Percentiles rank a stretch among this genome's conserved stretches.
These are phyloP conservation scores for Pseudonitzschia pungens DNA, from an alignment of 108 stramenopile species.

Conservation along the genomic window DNA sequence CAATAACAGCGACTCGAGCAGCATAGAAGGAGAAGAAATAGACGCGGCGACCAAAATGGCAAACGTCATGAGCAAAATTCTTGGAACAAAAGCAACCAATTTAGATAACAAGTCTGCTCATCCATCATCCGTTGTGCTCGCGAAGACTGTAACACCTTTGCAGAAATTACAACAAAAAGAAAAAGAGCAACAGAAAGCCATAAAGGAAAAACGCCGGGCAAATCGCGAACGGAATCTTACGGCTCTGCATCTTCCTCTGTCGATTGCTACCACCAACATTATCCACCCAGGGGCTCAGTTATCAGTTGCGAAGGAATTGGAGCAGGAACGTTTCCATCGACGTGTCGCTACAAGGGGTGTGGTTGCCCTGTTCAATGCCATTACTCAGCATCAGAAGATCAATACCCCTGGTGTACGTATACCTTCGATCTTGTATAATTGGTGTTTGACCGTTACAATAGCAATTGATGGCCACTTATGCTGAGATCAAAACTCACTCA, in stretches of 20 bases:
- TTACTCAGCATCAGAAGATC: slow-evolving; percentile 69
- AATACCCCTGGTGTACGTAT: slow-evolving; percentile 6
- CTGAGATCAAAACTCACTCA: not conserved
- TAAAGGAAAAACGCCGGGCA: slow-evolving; percentile 52
- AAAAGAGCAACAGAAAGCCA: slow-evolving; percentile 52
- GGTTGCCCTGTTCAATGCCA: slow-evolving; percentile 89
- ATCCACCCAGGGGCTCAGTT: slow-evolving; percentile 16
- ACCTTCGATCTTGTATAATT: too few relatives aligned
- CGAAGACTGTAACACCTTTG: slow-evolving; percentile 81
- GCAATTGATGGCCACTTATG: not conserved
- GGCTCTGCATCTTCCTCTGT: slow-evolving; percentile 73
- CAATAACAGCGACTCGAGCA: slow-evolving; percentile 21
- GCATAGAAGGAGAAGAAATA: slow-evolving; percentile 34
- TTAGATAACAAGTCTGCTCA: not conserved
- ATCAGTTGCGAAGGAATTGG: slow-evolving; percentile 66
- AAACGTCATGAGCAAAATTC: slow-evolving; percentile 80
- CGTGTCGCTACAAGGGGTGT: slow-evolving; percentile 88
- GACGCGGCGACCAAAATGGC: slow-evolving; percentile 56
- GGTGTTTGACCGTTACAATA: not conserved
- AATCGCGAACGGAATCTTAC: slow-evolving; percentile 66
- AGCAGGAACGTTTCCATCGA: slow-evolving; percentile 78
- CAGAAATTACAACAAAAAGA: slow-evolving; percentile 67
- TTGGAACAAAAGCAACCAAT: slow-evolving; percentile 36
- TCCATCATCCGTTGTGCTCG: slow-evolving; percentile 46
- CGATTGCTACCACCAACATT: slow-evolving; percentile 59